Conservation (phyloP, 2,329 filamentous ascomycete genomes). For the Fusarium illudens region DNA sequence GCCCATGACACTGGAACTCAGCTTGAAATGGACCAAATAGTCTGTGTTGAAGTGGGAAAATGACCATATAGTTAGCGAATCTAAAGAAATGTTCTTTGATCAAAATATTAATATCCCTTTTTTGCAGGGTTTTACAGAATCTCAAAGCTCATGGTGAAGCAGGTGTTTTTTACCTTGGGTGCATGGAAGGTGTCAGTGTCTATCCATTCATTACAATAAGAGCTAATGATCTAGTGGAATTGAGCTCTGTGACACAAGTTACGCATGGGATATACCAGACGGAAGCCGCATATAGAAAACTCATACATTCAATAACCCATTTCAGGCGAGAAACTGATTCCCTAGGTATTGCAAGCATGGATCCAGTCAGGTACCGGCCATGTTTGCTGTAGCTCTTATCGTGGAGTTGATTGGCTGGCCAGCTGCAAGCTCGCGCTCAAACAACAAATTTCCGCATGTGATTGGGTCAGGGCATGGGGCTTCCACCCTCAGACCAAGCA, state of each 20-base stretch:
- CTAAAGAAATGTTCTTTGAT: too few species aligned
- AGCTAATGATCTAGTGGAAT: not conserved
- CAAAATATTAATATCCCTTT: not conserved
- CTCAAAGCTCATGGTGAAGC: not conserved
- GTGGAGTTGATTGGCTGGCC: not conserved
- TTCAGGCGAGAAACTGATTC: not conserved
- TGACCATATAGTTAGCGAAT: too few species aligned
- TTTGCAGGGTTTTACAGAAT: not conserved
- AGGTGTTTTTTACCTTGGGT: not conserved
- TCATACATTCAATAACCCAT: not conserved
- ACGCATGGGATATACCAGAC: not conserved
- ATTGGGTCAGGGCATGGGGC: constrained; percentile 1
- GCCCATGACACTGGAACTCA: not conserved
- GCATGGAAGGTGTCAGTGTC: not conserved
- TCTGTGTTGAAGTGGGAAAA: too few species aligned
- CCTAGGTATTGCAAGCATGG: too few species aligned
- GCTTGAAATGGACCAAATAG: not conserved
- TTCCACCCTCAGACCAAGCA: not conserved
- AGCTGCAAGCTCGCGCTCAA: not conserved
- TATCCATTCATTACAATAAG: too few species aligned
- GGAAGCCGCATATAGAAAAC: not conserved
- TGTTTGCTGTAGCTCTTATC: not conserved
- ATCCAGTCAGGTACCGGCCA: not conserved
- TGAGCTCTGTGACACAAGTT: not conserved
- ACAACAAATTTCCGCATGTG: not conserved